These are phyloP conservation scores for Solanum tacnaense DNA, from an alignment of 257 asterid species.

Conservation along the genomic window DNA sequence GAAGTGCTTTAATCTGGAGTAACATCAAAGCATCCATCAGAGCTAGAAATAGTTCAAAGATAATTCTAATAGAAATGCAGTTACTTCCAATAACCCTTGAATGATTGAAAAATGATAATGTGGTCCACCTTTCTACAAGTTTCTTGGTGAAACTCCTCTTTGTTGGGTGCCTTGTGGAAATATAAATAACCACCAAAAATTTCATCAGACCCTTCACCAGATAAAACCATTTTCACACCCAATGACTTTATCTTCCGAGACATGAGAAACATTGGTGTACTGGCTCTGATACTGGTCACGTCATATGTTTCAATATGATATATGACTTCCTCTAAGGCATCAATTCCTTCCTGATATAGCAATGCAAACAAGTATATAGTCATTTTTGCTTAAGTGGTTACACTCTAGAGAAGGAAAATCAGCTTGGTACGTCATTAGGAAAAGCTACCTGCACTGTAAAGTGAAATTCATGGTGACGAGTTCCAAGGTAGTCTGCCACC, in stretches of 20 bases:
- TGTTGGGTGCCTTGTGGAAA: constrained; percentile 90
- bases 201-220: constrained; percentile 99
- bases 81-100: neutral
- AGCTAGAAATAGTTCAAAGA: neutral
- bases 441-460: constrained; percentile 83
- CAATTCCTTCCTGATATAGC: constrained; percentile 78
- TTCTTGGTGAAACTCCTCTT: constrained; percentile 87
- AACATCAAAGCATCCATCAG: neutral
- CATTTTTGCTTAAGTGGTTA: neutral
- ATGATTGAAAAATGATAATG: neutral
- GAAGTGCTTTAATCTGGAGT: constrained; percentile 89
- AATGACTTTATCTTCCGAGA: constrained; percentile 77
- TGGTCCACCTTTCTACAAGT: constrained; percentile 80
- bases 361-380: neutral
- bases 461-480: constrained; percentile 94
- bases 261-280: constrained; percentile 38
- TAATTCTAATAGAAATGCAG: neutral
- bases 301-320: constrained; percentile 94
- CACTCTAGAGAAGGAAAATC: neutral
- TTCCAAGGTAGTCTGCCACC: constrained; percentile 90
- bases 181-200: constrained; percentile 90
- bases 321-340: constrained; percentile 94
- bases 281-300: constrained; percentile 96
- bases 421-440: neutral
- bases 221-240: constrained; percentile 96